Base-by-base conservation (phyloP, 176 grass and related monocot species). In the Oryza coarctata region DNA sequence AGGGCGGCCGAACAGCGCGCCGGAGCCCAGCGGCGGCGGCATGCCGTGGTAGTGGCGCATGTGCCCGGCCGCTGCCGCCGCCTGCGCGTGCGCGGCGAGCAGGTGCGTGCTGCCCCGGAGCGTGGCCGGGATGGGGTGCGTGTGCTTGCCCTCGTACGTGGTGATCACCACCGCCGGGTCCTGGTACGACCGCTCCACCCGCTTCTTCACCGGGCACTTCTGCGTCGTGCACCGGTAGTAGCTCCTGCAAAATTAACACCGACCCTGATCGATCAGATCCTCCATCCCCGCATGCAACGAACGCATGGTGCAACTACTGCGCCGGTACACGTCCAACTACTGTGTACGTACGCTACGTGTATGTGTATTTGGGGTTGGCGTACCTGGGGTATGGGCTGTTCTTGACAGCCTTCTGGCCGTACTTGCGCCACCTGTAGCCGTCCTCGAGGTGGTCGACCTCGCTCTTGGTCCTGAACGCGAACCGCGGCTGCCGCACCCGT, bases 321-420 rank as follows among this genome's bases (percentile, higher is more conserved):
- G 50, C 20, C 50, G 20, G 50, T 55, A n/a, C 50, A 55, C 50
- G 50, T 55, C 6, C 45, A 49, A 17, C 30, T 5, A 1, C 2
- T n/a, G 0, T 4, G 38, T 64, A 78, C 65, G 36, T 40, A 8
- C 4, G 44, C 30, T 5, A 78, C 41, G 45, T 18, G 44, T 12
- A 1, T 12, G 11, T 12, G 41, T 44, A 14, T 44, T 14, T 35
- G 34, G 40, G 0, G 40, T 43, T 43, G 40, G 40, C 40, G 40
- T 12, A 98, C 95, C 95, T 98, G n/a, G 95, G 95, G 77, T 91
- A 91, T 13, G 95, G 92, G 82, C 96, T 99, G 83, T 99, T 99
- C 91, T 99, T 99, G 74, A 99, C 96, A 30, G 96, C 96, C 77
- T 99, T 99, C 91, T 99, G 96, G 34, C 96, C 96, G 49, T 99